phyloP scores from a whole-genome alignment of 1,139 yeast species.

The Candida dubliniensis region DNA sequence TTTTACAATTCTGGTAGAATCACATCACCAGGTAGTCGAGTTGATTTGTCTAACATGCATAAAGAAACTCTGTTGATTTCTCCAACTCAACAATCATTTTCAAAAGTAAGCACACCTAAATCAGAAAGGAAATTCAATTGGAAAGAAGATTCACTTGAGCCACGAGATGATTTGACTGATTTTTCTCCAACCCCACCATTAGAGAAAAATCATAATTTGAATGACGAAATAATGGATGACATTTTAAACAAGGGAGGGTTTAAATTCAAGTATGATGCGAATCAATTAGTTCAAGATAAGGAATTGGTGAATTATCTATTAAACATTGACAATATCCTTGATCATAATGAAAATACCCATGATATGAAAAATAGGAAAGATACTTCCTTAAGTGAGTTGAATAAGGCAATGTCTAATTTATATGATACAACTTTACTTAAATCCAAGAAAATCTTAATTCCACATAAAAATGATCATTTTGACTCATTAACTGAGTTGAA shows the following conservation, averaged over 20 bases:
- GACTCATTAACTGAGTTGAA: constrained; percentile 12
- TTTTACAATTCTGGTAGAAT: constrained; percentile 29
- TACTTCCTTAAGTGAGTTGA: constrained; percentile 10
- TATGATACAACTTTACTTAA: constrained; percentile 10
- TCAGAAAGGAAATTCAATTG: constrained; percentile 8
- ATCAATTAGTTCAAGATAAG: constrained; percentile 23
- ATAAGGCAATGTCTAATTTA: constrained; percentile 10
- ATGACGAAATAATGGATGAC: constrained; percentile 17
- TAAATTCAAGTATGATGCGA: constrained; percentile 16
- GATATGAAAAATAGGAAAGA: constrained; percentile 15
- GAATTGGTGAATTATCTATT: constrained; percentile 32
- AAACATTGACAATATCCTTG: constrained; percentile 35
- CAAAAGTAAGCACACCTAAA: constrained; percentile 3
- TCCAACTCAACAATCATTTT: background rate
- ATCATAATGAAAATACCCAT: constrained; percentile 7
- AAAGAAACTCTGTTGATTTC: background rate
- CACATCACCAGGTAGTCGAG: constrained; percentile 7
- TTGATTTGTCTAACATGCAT: constrained; percentile 5
- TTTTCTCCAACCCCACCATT: background rate
- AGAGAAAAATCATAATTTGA: constrained; percentile 3
- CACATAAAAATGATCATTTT: background rate
- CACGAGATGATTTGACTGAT: background rate
- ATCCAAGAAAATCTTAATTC: constrained; percentile 8
- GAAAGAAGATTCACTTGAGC: constrained; percentile 3
- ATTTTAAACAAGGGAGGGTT: constrained; percentile 27